phyloP scores from a whole-genome alignment of 2,329 filamentous ascomycete genomes.

The Ophiosphaerella korrae region DNA sequence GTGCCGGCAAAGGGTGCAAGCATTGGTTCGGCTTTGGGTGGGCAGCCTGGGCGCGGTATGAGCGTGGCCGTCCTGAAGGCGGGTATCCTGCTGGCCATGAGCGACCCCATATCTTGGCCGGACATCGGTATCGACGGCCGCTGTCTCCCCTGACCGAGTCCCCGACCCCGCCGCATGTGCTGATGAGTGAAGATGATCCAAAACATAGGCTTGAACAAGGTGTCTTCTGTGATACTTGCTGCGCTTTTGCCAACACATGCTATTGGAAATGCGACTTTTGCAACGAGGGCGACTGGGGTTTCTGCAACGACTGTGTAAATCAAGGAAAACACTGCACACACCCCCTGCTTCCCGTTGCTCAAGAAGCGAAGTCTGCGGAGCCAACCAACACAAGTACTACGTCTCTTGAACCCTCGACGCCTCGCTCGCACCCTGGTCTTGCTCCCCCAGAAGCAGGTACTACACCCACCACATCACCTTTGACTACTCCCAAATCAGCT shows the following conservation, averaged over 20 bases:
- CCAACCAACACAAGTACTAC: conserved; percentile 8
- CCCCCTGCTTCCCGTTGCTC: conserved; percentile 75
- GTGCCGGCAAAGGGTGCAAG: conserved; percentile 74
- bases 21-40: conserved; percentile 90
- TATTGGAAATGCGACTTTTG: conserved; percentile 89
- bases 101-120: conserved; percentile 59
- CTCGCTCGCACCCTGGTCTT: conserved; percentile 28
- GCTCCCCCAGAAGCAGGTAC: conserved; percentile 32
- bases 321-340: conserved; percentile 82
- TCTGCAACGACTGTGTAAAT: conserved; percentile 86
- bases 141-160: conserved; percentile 30
- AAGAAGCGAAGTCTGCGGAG: conserved; percentile 50
- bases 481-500: conserved; percentile 50
- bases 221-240: conserved; percentile 81
- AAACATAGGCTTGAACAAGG: conserved; percentile 72
- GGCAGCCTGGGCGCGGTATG: conserved; percentile 71
- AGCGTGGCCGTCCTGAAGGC: conserved; percentile 48
- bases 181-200: conserved; percentile 69
- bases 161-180: conserved; percentile 20
- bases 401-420: conserved; percentile 20
- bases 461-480: conserved; percentile 41
- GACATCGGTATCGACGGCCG: conserved; percentile 51
- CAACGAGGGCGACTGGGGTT: conserved; percentile 94
- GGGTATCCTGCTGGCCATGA: conserved; percentile 51
- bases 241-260: conserved; percentile 75